A percentile compares a stretch with the other conserved stretches of the same genome.
These are phyloP conservation scores for Jamesozyma lodderae DNA, from an alignment of 805 yeast species.

Conservation along the genomic window DNA sequence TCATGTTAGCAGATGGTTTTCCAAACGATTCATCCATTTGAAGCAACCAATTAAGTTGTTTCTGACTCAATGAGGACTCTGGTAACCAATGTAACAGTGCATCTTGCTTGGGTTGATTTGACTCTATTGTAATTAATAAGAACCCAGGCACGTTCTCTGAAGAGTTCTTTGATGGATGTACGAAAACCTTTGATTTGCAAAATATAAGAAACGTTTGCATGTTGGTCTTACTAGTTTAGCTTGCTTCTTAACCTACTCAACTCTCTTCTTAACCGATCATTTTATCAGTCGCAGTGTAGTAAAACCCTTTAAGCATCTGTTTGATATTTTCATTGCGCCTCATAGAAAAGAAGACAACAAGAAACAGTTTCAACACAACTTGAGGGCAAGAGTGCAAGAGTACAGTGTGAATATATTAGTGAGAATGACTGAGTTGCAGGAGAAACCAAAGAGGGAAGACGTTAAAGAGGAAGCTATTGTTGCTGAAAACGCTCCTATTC, in stretches of 20 bases:
- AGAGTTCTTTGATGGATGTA: slow-evolving; percentile 71
- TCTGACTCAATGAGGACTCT: slow-evolving; percentile 9
- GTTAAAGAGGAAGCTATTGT: slow-evolving; percentile 38
- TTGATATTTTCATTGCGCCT: too few species aligned
- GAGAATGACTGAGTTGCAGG: too few species aligned
- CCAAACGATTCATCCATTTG: slow-evolving; percentile 10
- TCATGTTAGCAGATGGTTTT: neutral
- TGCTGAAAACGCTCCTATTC: slow-evolving; percentile 73
- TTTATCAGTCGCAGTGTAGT: too few species aligned
- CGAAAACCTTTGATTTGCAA: slow-evolving; percentile 61
- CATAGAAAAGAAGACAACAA: too few species aligned
- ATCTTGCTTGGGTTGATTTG: slow-evolving; percentile 35
- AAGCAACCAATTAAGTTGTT: slow-evolving; percentile 13
- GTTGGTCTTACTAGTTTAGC: too few species aligned
- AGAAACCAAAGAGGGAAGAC: slow-evolving; percentile 15
- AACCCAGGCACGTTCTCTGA: slow-evolving; percentile 77
- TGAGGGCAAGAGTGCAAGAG: too few species aligned
- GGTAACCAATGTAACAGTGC: slow-evolving; percentile 25
- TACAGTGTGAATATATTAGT: too few species aligned
- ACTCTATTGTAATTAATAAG: slow-evolving; percentile 52
- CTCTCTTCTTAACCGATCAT: too few species aligned
- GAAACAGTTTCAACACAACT: too few species aligned
- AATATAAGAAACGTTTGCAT: slow-evolving; percentile 25
- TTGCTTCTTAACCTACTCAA: neutral
- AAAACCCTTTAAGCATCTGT: too few species aligned